Base-by-base conservation (phyloP, 352 stramenopile genomes). In the Globisporangium uncinulatum region DNA sequence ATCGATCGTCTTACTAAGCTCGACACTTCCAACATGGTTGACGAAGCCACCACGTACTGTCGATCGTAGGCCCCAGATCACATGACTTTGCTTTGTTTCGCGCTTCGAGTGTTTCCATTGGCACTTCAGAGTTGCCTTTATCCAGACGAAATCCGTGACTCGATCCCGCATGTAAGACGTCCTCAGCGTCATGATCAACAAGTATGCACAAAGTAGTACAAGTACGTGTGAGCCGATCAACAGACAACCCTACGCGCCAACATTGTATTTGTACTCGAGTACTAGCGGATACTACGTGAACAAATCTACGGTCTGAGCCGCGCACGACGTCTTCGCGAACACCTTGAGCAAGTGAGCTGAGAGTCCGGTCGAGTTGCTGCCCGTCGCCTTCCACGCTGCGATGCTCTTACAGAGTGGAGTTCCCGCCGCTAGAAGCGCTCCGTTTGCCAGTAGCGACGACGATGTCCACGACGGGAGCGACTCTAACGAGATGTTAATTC, bases 221-320 rank as follows among this genome's bases (percentile, higher is more conserved):
- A n/a, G n/a, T n/a, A n/a, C n/a, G n/a, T n/a, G n/a, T n/a, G n/a
- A n/a, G n/a, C n/a, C n/a, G n/a, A n/a, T n/a, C n/a, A n/a, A n/a
- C n/a, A n/a, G n/a, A n/a, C n/a, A n/a, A n/a, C n/a, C n/a, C n/a
- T 34, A 51, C n/a, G 20, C 47, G 11, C 21, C 42, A 19, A 11
- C 54, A 19, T 46, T 53, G 56, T 51, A 62, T 42, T 56, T 55
- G 49, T 32, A 34, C 48, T 64, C 58, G 17, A 31, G n/a, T 9
- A 3, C n/a, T 7, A 37, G 19, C 37, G 51, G 58, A 45, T 56
- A 64, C 44, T 64, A 64, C 19, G 58, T 56, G 13, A 56, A 46
- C 2, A 20, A 2, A 19, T 64, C 58, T 9, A 43, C 51, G 2
- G 17, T 47, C 41, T 34, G 17, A 7, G 19, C 29, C 1, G 39